Evolutionary conservation across 2,329 filamentous ascomycete genomes (phyloP).

Genomic region (Blumeria hordei): DNA sequence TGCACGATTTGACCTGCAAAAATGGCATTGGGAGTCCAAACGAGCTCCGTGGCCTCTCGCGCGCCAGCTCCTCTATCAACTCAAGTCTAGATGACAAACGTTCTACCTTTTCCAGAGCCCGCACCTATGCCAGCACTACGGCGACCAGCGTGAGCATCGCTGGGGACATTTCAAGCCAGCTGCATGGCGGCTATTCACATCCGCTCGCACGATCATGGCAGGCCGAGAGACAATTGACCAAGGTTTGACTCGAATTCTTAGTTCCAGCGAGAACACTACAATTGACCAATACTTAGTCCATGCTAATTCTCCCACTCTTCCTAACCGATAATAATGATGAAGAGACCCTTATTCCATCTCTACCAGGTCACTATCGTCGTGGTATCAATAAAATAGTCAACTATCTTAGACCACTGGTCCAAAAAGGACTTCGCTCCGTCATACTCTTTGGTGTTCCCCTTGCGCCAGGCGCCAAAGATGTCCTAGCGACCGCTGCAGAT

Average conservation of each 20-base stretch:
- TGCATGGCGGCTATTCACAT: conserved; percentile 64
- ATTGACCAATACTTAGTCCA: conserved; percentile 35
- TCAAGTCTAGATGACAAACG: conserved; percentile 32
- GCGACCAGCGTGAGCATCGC: conserved; percentile 46
- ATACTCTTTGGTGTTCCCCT: conserved; percentile 92
- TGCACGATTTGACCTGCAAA: conserved; percentile 37
- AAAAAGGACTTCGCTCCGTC: conserved; percentile 75
- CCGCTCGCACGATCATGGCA: conserved; percentile 63
- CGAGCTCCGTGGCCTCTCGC: conserved; percentile 20
- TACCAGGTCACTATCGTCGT: conserved; percentile 73
- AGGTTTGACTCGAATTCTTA: conserved; percentile 26
- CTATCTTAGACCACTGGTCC: conserved; percentile 66
- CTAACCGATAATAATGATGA: conserved; percentile 87
- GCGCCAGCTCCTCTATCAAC: conserved; percentile 18
- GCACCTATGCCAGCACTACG: conserved; percentile 41
- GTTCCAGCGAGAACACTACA: neutral
- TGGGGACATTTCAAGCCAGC: conserved; percentile 58
- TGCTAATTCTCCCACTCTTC: conserved; percentile 97
- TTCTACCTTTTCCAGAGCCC: conserved; percentile 36
- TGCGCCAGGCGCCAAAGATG: conserved; percentile 60
- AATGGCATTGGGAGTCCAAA: conserved; percentile 20
- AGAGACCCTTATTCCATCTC: conserved; percentile 67
- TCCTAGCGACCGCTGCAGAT: conserved; percentile 74
- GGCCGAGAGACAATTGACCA: conserved; percentile 62
- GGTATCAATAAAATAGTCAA: conserved; percentile 69